These are phyloP conservation scores for Pilaira anomala DNA, from an alignment of 192 early-diverging fungal genomes.

Conservation along the genomic window DNA sequence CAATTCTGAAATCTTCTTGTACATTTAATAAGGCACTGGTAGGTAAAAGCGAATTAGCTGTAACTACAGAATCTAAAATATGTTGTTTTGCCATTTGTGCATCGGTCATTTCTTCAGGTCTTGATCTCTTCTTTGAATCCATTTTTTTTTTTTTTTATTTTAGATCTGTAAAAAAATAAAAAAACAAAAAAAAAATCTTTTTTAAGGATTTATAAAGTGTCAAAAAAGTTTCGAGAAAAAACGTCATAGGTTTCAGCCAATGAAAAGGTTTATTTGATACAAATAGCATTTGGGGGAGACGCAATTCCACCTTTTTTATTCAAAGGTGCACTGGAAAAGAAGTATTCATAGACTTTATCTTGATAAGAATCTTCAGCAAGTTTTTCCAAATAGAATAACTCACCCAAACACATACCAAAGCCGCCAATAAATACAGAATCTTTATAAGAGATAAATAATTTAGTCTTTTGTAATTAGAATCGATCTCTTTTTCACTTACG, in stretches of 20 bases:
- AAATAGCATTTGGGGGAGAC: conserved; percentile 27
- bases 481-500: conserved; percentile 16
- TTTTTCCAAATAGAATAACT: conserved; percentile 25
- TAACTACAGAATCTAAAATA: background rate
- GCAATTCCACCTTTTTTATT: conserved; percentile 26
- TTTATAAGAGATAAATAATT: background rate
- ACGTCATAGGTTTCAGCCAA: background rate
- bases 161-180: no score
- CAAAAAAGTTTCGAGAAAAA: no score
- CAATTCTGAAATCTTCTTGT: conserved; percentile 56
- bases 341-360: conserved; percentile 21
- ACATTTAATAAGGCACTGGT: background rate
- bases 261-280: conserved; percentile 24
- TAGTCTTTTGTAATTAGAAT: background rate
- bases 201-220: no score
- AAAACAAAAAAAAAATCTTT: no score
- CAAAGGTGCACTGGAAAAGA: conserved; percentile 27
- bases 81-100: background rate
- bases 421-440: conserved; percentile 23
- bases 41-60: conserved; percentile 9
- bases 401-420: conserved; percentile 29
- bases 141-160: background rate
- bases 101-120: background rate
- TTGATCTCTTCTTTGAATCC: conserved; percentile 18
- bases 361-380: conserved; percentile 23